Conservation (phyloP, 768 basidiomycete genomes). For the Tylopilus sp. region DNA sequence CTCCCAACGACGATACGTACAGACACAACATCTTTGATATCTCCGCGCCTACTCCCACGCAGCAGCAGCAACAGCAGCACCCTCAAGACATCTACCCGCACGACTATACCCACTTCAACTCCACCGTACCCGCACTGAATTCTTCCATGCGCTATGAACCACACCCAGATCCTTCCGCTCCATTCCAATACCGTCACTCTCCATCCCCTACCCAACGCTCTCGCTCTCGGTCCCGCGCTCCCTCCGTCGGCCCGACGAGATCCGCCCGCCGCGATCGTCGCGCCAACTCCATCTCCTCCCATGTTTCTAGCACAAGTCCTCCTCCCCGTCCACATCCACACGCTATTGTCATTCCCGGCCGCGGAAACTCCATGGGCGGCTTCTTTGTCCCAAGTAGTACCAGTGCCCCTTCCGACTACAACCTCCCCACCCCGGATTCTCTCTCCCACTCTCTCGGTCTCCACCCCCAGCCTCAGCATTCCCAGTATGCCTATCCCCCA, state of each 20-base stretch:
- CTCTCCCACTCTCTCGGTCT: slow-evolving; percentile 30
- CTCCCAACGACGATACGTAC: slow-evolving; percentile 39
- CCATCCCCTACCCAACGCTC: slow-evolving; percentile 39
- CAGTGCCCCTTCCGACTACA: slow-evolving; percentile 36
- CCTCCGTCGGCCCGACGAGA: slow-evolving; percentile 49
- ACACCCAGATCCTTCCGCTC: slow-evolving; percentile 33
- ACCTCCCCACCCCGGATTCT: slow-evolving; percentile 42
- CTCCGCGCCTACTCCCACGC: slow-evolving; percentile 42
- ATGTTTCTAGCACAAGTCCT: slow-evolving; percentile 51
- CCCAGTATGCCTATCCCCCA: slow-evolving; percentile 25
- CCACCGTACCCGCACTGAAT: slow-evolving; percentile 49
- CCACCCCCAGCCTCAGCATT: slow-evolving; percentile 27
- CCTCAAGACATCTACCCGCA: slow-evolving; percentile 29
- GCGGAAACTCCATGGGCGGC: slow-evolving; percentile 29
- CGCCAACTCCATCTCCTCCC: slow-evolving; percentile 56
- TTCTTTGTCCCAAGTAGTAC: slow-evolving; percentile 30
- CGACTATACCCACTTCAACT: slow-evolving; percentile 43
- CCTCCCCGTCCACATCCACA: slow-evolving; percentile 49
- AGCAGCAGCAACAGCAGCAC: slow-evolving; percentile 33
- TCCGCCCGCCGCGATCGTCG: slow-evolving; percentile 49
- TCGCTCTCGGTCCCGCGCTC: slow-evolving; percentile 39
- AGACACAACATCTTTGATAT: slow-evolving; percentile 64
- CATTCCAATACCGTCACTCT: slow-evolving; percentile 24
- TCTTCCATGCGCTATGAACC: slow-evolving; percentile 51
- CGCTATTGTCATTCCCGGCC: slow-evolving; percentile 67